Percentiles rank a stretch among this genome's conserved stretches.
Conservation (phyloP, 768 basidiomycete species). For the Floccularia luteovirens region DNA sequence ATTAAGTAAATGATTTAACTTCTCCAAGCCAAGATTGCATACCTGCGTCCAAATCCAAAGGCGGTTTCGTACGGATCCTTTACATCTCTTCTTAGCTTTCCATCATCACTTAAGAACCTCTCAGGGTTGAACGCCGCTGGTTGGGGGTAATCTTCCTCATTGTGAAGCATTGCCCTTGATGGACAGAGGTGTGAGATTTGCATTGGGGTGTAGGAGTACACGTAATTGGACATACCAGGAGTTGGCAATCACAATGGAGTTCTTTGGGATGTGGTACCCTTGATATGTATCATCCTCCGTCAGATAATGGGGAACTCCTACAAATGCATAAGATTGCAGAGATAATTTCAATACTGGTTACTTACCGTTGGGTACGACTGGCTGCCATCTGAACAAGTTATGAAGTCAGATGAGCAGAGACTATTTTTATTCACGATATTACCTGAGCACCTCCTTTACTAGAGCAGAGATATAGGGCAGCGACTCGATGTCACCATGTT, state of each 20-base stretch:
- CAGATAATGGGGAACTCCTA: slow-evolving; percentile 22
- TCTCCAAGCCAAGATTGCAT: too few species aligned
- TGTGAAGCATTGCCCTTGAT: slow-evolving; percentile 11
- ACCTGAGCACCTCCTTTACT: slow-evolving; percentile 22
- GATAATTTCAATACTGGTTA: too few species aligned
- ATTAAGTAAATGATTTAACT: neutral
- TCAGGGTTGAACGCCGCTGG: slow-evolving; percentile 20
- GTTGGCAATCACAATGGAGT: slow-evolving; percentile 19
- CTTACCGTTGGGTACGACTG: slow-evolving; percentile 18
- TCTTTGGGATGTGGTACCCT: slow-evolving; percentile 26
- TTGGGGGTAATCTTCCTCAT: slow-evolving; percentile 14
- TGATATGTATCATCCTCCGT: slow-evolving; percentile 23
- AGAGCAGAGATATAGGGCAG: slow-evolving; percentile 27
- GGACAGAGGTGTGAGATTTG: too few species aligned
- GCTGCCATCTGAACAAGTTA: slow-evolving; percentile 13
- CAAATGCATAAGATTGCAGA: too few species aligned
- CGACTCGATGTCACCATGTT: slow-evolving; percentile 19
- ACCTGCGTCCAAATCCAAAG: neutral
- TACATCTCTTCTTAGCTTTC: slow-evolving; percentile 3
- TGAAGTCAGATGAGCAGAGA: neutral
- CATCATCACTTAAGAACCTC: slow-evolving; percentile 22
- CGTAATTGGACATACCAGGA: slow-evolving; percentile 15
- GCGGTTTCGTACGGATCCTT: neutral
- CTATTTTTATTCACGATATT: neutral
- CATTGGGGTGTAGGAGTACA: too few species aligned